Evolutionary conservation across 768 basidiomycete genomes (phyloP).

Genomic region (Lentinula sp.): DNA sequence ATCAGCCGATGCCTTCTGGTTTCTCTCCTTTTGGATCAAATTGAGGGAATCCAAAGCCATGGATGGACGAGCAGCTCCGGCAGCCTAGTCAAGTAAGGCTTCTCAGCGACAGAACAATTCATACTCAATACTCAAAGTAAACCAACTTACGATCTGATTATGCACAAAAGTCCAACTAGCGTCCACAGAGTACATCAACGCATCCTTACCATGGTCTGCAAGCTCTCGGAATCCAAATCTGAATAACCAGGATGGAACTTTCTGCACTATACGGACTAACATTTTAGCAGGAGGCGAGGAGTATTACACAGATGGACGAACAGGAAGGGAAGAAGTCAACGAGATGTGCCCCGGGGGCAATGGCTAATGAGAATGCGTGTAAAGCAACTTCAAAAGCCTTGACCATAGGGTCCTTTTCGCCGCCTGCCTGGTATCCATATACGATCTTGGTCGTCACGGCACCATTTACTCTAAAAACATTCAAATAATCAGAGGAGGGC

Average conservation of each 20-base stretch:
- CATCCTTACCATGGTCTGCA: conserved; percentile 5
- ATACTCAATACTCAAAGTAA: background rate
- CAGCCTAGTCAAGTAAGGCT: background rate
- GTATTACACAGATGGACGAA: conserved; percentile 7
- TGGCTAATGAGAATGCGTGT: background rate
- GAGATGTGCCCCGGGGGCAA: conserved; percentile 10
- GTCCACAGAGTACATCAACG: background rate
- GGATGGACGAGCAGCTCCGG: background rate
- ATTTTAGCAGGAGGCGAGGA: too few species aligned
- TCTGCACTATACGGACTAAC: conserved; percentile 14
- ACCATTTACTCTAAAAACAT: background rate
- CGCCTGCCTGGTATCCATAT: conserved; percentile 27
- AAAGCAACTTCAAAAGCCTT: conserved; percentile 19
- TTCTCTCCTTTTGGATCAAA: background rate
- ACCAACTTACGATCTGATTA: background rate
- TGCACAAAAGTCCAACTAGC: conserved; percentile 1
- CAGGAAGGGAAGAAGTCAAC: conserved; percentile 21
- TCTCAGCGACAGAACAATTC: background rate
- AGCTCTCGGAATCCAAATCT: conserved; percentile 21
- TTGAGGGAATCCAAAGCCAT: background rate
- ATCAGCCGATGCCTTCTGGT: background rate
- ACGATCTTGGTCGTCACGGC: conserved; percentile 16
- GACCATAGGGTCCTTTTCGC: conserved; percentile 17
- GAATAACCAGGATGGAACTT: conserved; percentile 21
- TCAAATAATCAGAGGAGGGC: too few species aligned